Base-by-base conservation (phyloP, 129 eudicot genomes). In the Centaurea solstitialis region DNA sequence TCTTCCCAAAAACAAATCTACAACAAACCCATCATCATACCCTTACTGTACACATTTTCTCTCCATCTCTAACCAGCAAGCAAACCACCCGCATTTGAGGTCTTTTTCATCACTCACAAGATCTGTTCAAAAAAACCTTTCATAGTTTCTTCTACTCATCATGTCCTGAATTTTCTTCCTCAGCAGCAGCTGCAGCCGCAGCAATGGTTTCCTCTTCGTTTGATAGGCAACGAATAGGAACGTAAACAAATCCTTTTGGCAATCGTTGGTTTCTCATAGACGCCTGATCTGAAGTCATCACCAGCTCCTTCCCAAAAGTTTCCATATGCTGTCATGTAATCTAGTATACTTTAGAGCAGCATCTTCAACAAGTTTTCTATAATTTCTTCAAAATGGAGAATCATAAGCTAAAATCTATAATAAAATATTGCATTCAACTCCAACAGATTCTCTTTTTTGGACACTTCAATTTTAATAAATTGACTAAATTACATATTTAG, bases 281-380 rank as follows among this genome's bases (percentile, higher is more conserved):
- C 28, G 99, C 99, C 79, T 95, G 98, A 81, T 95, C 99, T 24
- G 99, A 92, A 22, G 99, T 95, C 99, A 95, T 95, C 71, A 92
- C 83, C 64, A 90, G 73, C 86, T 95, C 99, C 69, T 92, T 92
- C 82, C 84, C 93, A 61, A 95, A 89, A 5, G 98, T 88, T 80
- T 95, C 99, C 0, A 79, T 71, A 83, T 83, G 93, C 97, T 92
- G 94, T 65, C 74, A 74, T 64, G 74, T 18, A 53, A 47, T 77
- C 70, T 57, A 40, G 37, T 9, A 24, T 73, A 61, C 61, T 57
- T 18, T 20, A 21, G 80, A 53, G 66, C 65, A 53, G 66, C 65
- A 57, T 53, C 62, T 4, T 10, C 8, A 53, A 53, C 21, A 53
- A 1, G 6, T 53, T 53, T 53, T 53, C 62, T 53, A 53, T 53